Base-by-base conservation (phyloP, 2,329 filamentous ascomycete species). In the Pseudopyrenochaeta lycopersici region DNA sequence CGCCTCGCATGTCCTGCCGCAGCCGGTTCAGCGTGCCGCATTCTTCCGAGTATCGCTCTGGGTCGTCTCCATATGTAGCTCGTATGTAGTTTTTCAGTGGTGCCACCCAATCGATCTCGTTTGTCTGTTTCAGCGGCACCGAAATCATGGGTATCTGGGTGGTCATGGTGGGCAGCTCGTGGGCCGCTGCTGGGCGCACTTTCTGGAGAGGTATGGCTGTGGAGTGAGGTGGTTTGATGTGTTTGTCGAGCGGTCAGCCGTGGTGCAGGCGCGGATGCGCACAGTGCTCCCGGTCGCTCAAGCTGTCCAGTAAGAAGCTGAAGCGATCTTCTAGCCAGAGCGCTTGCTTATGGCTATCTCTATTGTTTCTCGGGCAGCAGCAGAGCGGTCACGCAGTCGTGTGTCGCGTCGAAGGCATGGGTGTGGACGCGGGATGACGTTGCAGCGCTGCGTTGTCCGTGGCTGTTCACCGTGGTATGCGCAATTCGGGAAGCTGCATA, bases 1-100 rank as follows among this genome's bases (percentile, higher is more conserved):
- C 95, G 30, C 96, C 95, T 73, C 96, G 87, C 91, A 99, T 97
- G 74, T 99, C 96, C 85, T 99, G 96, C 68, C 95, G 88, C 78
- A 99, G 81, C 39, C 95, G 88, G 80, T 98, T 96, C 76, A 99
- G 86, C 32, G 92, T 96, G 36, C 88, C 88, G 81, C 95, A 98
- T 84, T 99, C 95, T 77, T 98, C 92, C 47, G 88, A 86, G 81
- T 99, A 99, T 67, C 92, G 88, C 76, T 99, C 95, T 23, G 95
- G 94, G 74, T 98, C 94, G 78, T 99, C 95, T 75, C 93, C 93
- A 76, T 99, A 97, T 20, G 90, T 96, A 67, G 92, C 85, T 63
- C 92, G 87, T 70, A 99, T 99, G 81, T 98, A 97, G 62, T 84
- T 82, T 81, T 98, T 98, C 64, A 99, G 84, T 42, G 95, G 95